phyloP scores from a whole-genome alignment of 1,284 basidiomycete species.

The Naganishia liquefaciens region DNA sequence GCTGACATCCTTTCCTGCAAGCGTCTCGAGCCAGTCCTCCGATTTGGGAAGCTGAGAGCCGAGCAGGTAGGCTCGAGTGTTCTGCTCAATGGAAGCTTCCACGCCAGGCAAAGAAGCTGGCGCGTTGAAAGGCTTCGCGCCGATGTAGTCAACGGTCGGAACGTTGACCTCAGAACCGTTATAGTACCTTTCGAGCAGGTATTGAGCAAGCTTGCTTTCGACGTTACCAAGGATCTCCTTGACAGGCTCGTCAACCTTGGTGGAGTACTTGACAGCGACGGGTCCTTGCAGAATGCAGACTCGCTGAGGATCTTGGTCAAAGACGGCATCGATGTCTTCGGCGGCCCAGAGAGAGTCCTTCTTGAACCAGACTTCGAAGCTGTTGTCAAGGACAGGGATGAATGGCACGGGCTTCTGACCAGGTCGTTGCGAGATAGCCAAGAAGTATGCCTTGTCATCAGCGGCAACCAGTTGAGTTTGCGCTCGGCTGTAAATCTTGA shows the following conservation, averaged over 20 bases:
- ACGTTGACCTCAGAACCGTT: constrained; percentile 73
- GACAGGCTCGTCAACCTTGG: constrained; percentile 87
- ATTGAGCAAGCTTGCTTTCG: constrained; percentile 72
- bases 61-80: constrained; percentile 63
- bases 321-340: constrained; percentile 97
- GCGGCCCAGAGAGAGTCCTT: constrained; percentile 99
- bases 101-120: constrained; percentile 57
- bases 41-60: constrained; percentile 62
- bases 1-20: constrained; percentile 76
- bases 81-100: constrained; percentile 56
- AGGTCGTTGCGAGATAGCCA: constrained; percentile 88
- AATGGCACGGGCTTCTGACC: constrained; percentile 98
- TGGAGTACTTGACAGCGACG: constrained; percentile 85
- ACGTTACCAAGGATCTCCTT: constrained; percentile 88
- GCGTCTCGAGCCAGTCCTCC: constrained; percentile 76
- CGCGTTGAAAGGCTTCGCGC: constrained; percentile 57
- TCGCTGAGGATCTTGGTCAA: constrained; percentile 96
- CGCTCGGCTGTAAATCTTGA: constrained; percentile 78
- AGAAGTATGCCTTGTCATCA: constrained; percentile 93
- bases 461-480: constrained; percentile 84
- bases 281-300: constrained; percentile 98
- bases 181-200: constrained; percentile 80
- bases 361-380: constrained; percentile 98
- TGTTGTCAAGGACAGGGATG: constrained; percentile 92
- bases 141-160: constrained; percentile 84